Conservation (phyloP, 179 eudicot genomes). For the Heliamphora ciliata region DNA sequence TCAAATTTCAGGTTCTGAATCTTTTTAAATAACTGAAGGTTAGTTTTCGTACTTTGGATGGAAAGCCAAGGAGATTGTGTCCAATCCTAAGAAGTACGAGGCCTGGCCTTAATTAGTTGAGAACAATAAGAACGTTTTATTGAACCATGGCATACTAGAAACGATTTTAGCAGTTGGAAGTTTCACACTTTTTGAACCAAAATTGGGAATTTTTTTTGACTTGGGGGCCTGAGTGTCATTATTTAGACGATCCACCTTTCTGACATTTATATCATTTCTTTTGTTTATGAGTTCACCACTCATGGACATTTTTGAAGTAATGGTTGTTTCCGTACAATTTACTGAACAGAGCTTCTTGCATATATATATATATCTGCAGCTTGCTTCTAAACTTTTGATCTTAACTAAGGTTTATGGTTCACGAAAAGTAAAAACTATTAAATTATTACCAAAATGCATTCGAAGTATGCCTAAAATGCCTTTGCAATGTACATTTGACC, state of each 20-base stretch:
- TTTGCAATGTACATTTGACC: too few species aligned
- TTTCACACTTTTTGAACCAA: background rate
- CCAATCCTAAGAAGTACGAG: background rate
- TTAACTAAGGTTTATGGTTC: too few species aligned
- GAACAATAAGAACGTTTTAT: background rate
- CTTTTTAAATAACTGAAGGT: background rate
- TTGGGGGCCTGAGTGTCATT: background rate
- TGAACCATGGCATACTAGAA: background rate
- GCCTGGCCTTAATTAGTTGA: background rate
- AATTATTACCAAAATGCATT: too few species aligned
- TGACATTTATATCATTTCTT: background rate
- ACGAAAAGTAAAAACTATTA: too few species aligned
- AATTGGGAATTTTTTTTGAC: background rate
- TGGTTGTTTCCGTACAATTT: background rate
- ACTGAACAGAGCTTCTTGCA: background rate
- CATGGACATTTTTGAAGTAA: background rate
- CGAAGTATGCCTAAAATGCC: too few species aligned
- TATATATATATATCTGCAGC: too few species aligned
- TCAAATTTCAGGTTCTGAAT: slow-evolving; percentile 58
- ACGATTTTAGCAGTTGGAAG: background rate
- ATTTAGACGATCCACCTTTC: background rate
- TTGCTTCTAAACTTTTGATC: too few species aligned
- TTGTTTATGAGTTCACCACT: background rate
- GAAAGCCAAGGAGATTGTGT: background rate
- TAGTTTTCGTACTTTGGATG: background rate